Base-by-base conservation (phyloP, 371 early-diverging fungal species). In the Batrachochytrium dendrobatidis region DNA sequence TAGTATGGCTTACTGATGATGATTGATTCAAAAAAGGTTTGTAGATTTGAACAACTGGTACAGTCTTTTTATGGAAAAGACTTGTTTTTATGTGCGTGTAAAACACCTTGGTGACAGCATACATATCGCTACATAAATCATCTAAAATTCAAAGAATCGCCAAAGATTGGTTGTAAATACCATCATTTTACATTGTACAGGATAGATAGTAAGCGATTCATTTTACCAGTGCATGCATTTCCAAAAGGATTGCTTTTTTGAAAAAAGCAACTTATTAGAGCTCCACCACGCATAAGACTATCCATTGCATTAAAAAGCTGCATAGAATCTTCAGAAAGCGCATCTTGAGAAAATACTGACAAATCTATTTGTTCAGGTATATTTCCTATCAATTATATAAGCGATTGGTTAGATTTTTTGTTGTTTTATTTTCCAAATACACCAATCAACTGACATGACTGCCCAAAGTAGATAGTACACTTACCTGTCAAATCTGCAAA, bases 401-500 rank as follows among this genome's bases (percentile, higher is more conserved):
- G n/a, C n/a, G n/a, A n/a, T n/a, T 1, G 22, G 17, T 20, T n/a
- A 25, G 53, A 52, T 15, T 12, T 24, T n/a, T 4, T 58, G n/a
- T 12, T 45, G 53, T 18, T 20, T 25, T 20, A 15, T 35, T 28
- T 15, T 6, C 12, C 25, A 56, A 24, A 39, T 6, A 8, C 44
- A 12, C 24, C 15, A 10, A 22, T 29, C n/a, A 54, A n/a, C 56
- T 24, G 18, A 24, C 26, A 26, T 25, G 18, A 62, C 64, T 57
- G 35, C 72, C 64, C 26, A 63, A 63, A 24, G 48, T 15, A 30
- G 30, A 22, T 28, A 28, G 18, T 8, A 22, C 12, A 20, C 58
- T 56, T 70, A 59, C 79, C 76, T 3, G 75, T 80, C 46, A 80
- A 53, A 61, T 80, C 80, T 20, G 77, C 79, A 32, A 79, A 66